These are phyloP conservation scores for Marsdenia floribunda DNA, from an alignment of 257 asterid genomes.

Conservation along the genomic window DNA sequence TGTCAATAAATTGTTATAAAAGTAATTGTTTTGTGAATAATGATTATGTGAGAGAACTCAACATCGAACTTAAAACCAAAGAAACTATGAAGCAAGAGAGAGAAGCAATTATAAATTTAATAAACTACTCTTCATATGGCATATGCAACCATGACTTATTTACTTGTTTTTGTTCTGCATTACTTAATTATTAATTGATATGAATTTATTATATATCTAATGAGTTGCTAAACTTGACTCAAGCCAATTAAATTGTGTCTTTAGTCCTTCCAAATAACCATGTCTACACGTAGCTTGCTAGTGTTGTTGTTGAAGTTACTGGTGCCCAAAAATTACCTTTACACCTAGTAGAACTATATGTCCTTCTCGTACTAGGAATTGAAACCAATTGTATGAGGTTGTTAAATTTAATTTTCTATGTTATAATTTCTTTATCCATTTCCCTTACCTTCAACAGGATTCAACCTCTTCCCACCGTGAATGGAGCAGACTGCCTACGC, in stretches of 20 bases:
- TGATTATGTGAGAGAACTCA: neutral
- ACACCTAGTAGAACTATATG: constrained; percentile 92
- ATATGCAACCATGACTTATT: too few relatives aligned
- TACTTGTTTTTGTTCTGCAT: too few relatives aligned
- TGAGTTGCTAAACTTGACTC: neutral
- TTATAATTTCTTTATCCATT: too few relatives aligned
- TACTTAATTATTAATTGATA: neutral
- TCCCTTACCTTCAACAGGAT: too few relatives aligned
- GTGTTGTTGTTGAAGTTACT: constrained; percentile 88
- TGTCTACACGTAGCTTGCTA: too few relatives aligned
- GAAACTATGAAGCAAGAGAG: neutral
- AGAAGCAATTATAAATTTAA: neutral
- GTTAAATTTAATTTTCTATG: too few relatives aligned
- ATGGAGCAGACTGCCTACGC: constrained; percentile 97
- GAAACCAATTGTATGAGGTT: neutral
- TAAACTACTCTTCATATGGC: neutral
- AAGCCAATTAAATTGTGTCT: neutral
- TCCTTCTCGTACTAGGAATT: constrained; percentile 12
- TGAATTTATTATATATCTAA: neutral
- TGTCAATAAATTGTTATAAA: neutral
- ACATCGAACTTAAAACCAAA: too few relatives aligned
- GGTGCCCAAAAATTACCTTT: constrained; percentile 85
- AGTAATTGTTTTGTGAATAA: neutral
- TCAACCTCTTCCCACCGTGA: too few relatives aligned
- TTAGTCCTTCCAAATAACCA: too few relatives aligned